A percentile compares a stretch with the other conserved stretches of the same genome.
Conservation (phyloP, 768 basidiomycete species). For the Harrya chromipes region DNA sequence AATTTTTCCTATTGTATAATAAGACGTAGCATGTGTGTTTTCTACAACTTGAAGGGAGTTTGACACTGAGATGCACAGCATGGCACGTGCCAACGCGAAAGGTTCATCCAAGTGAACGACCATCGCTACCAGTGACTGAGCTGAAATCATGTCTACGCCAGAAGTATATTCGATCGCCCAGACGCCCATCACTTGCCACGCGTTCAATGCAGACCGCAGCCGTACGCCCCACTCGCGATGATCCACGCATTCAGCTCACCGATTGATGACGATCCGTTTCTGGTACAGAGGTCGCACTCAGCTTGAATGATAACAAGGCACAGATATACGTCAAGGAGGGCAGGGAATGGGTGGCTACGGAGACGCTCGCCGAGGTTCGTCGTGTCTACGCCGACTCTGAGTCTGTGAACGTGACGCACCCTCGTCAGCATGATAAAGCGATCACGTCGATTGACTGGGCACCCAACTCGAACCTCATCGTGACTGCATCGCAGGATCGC, state of each 20-base stretch:
- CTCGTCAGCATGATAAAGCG: conserved; percentile 85
- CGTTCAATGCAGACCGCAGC: conserved; percentile 84
- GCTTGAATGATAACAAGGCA: conserved; percentile 86
- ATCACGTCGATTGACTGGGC: conserved; percentile 99
- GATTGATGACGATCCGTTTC: conserved; percentile 3
- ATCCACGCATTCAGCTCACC: not conserved
- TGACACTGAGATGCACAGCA: not conserved
- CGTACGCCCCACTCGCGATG: conserved; percentile 52
- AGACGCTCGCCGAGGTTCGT: conserved; percentile 80
- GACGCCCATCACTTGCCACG: conserved; percentile 82
- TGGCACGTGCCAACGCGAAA: conserved; percentile 6
- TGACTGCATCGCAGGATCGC: conserved; percentile 97
- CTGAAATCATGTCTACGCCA: conserved; percentile 56
- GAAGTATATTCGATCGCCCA: conserved; percentile 79
- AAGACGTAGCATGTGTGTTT: too few species aligned
- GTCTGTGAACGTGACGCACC: not conserved
- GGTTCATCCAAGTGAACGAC: not conserved
- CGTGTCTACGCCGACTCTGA: too few species aligned
- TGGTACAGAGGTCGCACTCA: conserved; percentile 78
- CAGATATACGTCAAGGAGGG: conserved; percentile 74
- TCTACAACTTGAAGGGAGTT: too few species aligned
- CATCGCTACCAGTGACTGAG: not conserved
- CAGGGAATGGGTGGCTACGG: conserved; percentile 63
- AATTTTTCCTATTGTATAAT: too few species aligned
- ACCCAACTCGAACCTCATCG: conserved; percentile 92